phyloP scores from a whole-genome alignment of 208 protist genomes.

The Acanthamoeba divionensis region DNA sequence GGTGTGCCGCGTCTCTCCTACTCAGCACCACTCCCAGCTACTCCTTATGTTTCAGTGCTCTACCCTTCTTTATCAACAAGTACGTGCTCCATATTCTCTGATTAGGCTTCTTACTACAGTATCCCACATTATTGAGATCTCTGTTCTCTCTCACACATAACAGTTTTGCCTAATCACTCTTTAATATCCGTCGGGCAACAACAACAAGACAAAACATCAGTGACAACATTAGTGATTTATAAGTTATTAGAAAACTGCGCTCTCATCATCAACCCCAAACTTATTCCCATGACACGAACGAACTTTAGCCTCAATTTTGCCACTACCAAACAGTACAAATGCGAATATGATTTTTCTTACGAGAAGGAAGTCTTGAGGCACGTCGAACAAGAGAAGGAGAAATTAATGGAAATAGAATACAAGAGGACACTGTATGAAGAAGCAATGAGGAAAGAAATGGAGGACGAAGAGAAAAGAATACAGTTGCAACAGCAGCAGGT shows the following conservation, averaged over 20 bases:
- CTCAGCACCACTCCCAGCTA: neutral
- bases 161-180: no score
- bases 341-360: constrained; percentile 1
- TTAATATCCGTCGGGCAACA: no score
- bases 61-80: neutral
- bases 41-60: no score
- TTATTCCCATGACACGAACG: no score
- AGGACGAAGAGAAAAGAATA: neutral
- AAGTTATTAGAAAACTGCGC: no score
- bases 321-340: neutral
- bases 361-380: neutral
- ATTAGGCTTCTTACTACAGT: neutral
- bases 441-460: neutral
- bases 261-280: no score
- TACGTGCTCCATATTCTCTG: neutral
- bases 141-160: no score
- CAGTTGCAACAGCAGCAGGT: no score
- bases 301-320: neutral
- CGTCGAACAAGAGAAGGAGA: neutral
- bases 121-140: no score
- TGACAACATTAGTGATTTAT: no score
- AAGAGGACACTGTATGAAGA: neutral
- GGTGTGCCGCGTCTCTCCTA: no score
- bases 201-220: no score
- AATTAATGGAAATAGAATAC: neutral